These are phyloP conservation scores for Harringtonia aguacate DNA, from an alignment of 2,329 filamentous ascomycete genomes.

Conservation along the genomic window DNA sequence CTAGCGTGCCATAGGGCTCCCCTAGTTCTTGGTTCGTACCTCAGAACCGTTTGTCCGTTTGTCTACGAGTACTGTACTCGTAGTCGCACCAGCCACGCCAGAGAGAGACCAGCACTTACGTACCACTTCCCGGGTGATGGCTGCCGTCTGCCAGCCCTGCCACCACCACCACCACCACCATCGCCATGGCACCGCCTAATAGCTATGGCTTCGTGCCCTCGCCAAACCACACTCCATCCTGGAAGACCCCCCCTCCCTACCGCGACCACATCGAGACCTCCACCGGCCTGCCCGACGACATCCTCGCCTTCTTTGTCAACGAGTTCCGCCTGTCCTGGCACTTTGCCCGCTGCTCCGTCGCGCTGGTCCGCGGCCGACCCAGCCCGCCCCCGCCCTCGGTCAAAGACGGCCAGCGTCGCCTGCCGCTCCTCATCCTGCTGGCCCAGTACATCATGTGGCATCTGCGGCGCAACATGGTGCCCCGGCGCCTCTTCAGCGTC, in stretches of 20 bases:
- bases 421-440: constrained; percentile 9
- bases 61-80: too few relatives aligned
- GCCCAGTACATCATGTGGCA: constrained; percentile 13
- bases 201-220: constrained; percentile 18
- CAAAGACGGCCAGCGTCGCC: constrained; percentile 26
- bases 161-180: too few relatives aligned
- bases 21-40: too few relatives aligned
- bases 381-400: background rate
- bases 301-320: background rate
- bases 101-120: too few relatives aligned
- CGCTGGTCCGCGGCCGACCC: background rate
- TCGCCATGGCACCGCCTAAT: constrained; percentile 28
- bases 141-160: constrained; percentile 11
- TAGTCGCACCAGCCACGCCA: too few relatives aligned
- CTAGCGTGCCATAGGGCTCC: too few relatives aligned
- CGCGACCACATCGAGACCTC: constrained; percentile 12
- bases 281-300: background rate
- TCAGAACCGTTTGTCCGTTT: too few relatives aligned
- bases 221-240: constrained; percentile 15
- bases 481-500: constrained; percentile 46
- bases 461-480: constrained; percentile 34
- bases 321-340: background rate
- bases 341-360: background rate
- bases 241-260: constrained; percentile 16
- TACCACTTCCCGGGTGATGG: too few relatives aligned